phyloP scores from a whole-genome alignment of 192 early-diverging fungal species.

The Gamsiella multidivaricata region DNA sequence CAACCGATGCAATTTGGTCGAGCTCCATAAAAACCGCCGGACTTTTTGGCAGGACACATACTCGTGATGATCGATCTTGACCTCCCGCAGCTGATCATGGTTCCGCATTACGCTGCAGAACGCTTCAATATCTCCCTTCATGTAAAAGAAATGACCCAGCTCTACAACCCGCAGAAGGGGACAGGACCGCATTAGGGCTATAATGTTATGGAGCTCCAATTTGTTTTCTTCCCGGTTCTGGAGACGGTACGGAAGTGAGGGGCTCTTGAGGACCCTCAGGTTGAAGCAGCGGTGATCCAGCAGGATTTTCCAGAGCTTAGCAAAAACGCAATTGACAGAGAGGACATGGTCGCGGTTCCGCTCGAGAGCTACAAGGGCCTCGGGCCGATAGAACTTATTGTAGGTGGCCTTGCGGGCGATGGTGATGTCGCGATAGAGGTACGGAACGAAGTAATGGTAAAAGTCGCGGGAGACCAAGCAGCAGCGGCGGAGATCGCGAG shows the following conservation, averaged over 20 bases:
- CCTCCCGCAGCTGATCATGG: not conserved
- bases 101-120: slow-evolving; percentile 2
- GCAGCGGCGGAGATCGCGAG: slow-evolving; percentile 3
- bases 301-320: slow-evolving; percentile 6
- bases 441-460: slow-evolving; percentile 5
- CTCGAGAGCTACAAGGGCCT: not conserved
- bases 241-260: not conserved
- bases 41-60: not conserved
- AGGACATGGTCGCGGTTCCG: not conserved
- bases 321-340: not conserved
- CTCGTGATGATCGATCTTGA: not conserved
- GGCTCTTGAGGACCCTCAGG: not conserved
- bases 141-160: slow-evolving; percentile 1
- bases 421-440: not conserved
- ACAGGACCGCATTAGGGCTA: not conserved
- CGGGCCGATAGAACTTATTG: slow-evolving; percentile 6
- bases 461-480: slow-evolving; percentile 5
- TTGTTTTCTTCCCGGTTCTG: slow-evolving; percentile 1
- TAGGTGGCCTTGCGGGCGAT: slow-evolving; percentile 3
- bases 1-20: not conserved
- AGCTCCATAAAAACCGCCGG: not conserved
- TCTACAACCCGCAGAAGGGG: not conserved
- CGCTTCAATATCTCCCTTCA: not conserved
- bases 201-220: not conserved
- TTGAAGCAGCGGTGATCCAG: not conserved